Percentiles rank a stretch among this genome's conserved stretches.
phyloP scores from a whole-genome alignment of 768 basidiomycete genomes.

The Phylloporus scabripes region DNA sequence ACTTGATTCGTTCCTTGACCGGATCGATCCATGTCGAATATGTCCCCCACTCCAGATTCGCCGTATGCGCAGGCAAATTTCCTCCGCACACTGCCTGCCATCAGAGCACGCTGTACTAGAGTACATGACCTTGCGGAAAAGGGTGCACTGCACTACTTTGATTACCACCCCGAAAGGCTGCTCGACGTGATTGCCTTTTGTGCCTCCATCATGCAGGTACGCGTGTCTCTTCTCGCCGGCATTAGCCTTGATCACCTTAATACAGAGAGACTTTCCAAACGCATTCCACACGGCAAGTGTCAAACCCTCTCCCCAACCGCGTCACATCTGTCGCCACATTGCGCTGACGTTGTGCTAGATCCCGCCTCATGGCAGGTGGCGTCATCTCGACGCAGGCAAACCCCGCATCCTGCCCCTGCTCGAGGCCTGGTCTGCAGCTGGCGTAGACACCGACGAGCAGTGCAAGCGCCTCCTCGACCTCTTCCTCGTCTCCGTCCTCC shows the following conservation, averaged over 20 bases:
- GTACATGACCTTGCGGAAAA: slow-evolving; percentile 74
- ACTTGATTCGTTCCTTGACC: background rate
- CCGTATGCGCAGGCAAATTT: slow-evolving; percentile 44
- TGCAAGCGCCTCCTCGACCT: slow-evolving; percentile 80
- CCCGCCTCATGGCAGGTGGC: slow-evolving; percentile 84
- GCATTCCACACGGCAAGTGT: slow-evolving; percentile 55
- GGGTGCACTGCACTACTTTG: slow-evolving; percentile 79
- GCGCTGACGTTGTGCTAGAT: slow-evolving; percentile 43
- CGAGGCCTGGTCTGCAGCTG: slow-evolving; percentile 44
- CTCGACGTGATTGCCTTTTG: slow-evolving; percentile 67
- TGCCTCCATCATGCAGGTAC: slow-evolving; percentile 70
- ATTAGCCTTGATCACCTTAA: no score
- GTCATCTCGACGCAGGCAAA: slow-evolving; percentile 71
- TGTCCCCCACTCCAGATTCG: slow-evolving; percentile 6
- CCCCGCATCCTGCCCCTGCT: slow-evolving; percentile 61
- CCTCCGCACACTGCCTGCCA: slow-evolving; percentile 82
- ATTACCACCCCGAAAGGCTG: slow-evolving; percentile 77
- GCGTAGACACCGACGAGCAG: slow-evolving; percentile 48
- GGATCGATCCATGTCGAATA: slow-evolving; percentile 2
- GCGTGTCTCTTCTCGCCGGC: slow-evolving; percentile 4
- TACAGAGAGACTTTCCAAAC: slow-evolving; percentile 76
- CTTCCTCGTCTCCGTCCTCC: slow-evolving; percentile 83
- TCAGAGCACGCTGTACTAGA: slow-evolving; percentile 75
- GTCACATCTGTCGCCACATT: background rate
- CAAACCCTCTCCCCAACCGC: background rate